These are phyloP conservation scores for Wallacemonas sp. DNA, from an alignment of 208 protist species.

Conservation along the genomic window DNA sequence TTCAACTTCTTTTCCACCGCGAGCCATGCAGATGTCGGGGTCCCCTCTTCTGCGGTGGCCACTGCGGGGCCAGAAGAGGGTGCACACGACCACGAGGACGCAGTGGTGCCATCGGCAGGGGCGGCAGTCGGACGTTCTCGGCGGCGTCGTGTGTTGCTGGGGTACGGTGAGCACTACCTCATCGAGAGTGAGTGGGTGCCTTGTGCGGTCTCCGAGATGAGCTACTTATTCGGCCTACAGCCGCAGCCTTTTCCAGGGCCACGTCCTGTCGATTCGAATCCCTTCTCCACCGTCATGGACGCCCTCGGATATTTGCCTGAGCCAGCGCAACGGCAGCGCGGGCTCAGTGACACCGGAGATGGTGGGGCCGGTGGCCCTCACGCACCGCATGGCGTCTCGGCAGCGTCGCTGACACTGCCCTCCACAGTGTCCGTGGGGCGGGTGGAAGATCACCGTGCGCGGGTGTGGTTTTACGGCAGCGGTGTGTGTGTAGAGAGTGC, in stretches of 20 bases:
- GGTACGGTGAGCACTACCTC: slow-evolving; percentile 24
- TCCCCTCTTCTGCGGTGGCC: neutral
- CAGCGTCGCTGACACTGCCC: neutral
- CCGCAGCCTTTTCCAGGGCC: neutral
- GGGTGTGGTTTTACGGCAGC: slow-evolving; percentile 58
- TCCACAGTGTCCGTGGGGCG: slow-evolving; percentile 19
- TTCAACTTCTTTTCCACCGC: slow-evolving; percentile 1
- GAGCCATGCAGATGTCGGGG: neutral
- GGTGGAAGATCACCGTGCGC: slow-evolving; percentile 16
- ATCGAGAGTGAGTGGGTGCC: neutral
- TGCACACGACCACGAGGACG: no score
- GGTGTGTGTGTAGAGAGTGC: slow-evolving; percentile 50
- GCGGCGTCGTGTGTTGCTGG: slow-evolving; percentile 22
- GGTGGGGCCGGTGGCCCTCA: no score
- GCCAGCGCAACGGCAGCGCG: neutral
- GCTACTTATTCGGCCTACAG: slow-evolving; percentile 7
- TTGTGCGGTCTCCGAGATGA: neutral
- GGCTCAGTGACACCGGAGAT: neutral
- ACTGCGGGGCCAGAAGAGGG: no score
- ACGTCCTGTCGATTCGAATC: neutral
- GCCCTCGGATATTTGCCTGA: slow-evolving; percentile 4
- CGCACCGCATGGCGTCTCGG: neutral
- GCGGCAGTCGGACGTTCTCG: no score
- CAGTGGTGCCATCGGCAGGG: no score
- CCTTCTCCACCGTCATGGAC: slow-evolving; percentile 2